A percentile compares a stretch with the other conserved stretches of the same genome.
These are phyloP conservation scores for Colletotrichum liaoningense DNA, from an alignment of 2,329 filamentous ascomycete species.

Conservation along the genomic window DNA sequence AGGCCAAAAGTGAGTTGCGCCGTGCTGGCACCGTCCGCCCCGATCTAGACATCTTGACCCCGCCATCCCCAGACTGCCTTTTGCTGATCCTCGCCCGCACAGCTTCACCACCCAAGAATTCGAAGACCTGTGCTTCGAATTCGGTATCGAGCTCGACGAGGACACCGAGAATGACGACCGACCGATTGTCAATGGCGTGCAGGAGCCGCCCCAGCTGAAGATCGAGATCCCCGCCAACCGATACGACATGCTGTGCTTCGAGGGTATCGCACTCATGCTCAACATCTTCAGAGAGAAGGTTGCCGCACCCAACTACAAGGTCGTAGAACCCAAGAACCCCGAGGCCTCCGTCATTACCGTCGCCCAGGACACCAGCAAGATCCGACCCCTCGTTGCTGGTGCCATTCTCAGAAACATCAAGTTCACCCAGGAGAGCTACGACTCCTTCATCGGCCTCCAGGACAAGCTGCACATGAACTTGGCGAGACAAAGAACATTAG, in stretches of 20 bases:
- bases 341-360: slow-evolving; percentile 86
- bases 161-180: slow-evolving; percentile 84
- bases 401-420: slow-evolving; percentile 91
- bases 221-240: slow-evolving; percentile 98
- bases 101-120: slow-evolving; percentile 95
- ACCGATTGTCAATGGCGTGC: slow-evolving; percentile 79
- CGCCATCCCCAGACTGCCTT: slow-evolving; percentile 32
- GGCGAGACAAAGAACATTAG: slow-evolving; percentile 89
- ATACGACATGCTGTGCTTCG: slow-evolving; percentile 95
- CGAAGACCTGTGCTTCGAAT: slow-evolving; percentile 98
- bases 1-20: slow-evolving; percentile 78
- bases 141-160: slow-evolving; percentile 97
- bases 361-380: slow-evolving; percentile 76
- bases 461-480: slow-evolving; percentile 98
- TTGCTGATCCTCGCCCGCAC: slow-evolving; percentile 29
- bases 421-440: slow-evolving; percentile 91
- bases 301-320: slow-evolving; percentile 81
- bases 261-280: slow-evolving; percentile 94
- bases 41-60: slow-evolving; percentile 22
- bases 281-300: slow-evolving; percentile 90
- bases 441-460: slow-evolving; percentile 97
- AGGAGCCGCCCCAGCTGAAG: slow-evolving; percentile 93
- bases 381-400: slow-evolving; percentile 89
- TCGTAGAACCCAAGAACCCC: slow-evolving; percentile 78
- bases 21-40: slow-evolving; percentile 17